A percentile compares a stretch with the other conserved stretches of the same genome.
Conservation (phyloP, 2,329 filamentous ascomycete species). For the Lachnellula arida region DNA sequence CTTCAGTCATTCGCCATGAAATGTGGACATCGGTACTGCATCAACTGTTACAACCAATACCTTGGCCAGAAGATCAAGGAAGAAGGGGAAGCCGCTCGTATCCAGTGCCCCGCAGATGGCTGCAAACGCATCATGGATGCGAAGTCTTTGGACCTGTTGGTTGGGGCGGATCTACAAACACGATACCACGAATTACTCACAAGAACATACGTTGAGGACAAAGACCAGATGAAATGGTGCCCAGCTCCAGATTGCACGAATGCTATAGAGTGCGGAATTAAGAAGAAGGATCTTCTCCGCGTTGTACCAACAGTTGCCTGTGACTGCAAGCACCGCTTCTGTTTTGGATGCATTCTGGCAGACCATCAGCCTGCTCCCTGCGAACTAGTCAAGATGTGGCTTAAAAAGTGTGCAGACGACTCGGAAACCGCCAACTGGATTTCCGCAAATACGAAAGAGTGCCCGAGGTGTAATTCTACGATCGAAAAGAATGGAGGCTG, state of each 20-base stretch:
- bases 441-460: slow-evolving; percentile 97
- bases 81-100: slow-evolving; percentile 90
- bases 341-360: slow-evolving; percentile 84
- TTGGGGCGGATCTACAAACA: slow-evolving; percentile 49
- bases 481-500: slow-evolving; percentile 99
- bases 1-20: slow-evolving; percentile 88
- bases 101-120: slow-evolving; percentile 84
- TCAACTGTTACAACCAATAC: slow-evolving; percentile 89
- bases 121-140: slow-evolving; percentile 91
- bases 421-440: slow-evolving; percentile 99
- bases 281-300: slow-evolving; percentile 77
- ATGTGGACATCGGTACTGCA: slow-evolving; percentile 90
- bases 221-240: slow-evolving; percentile 94
- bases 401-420: slow-evolving; percentile 98
- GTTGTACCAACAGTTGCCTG: slow-evolving; percentile 90
- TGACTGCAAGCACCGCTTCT: slow-evolving; percentile 80
- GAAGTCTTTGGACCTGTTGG: slow-evolving; percentile 75
- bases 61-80: slow-evolving; percentile 88
- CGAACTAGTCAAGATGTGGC: slow-evolving; percentile 84
- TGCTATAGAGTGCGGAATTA: slow-evolving; percentile 82
- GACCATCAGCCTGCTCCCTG: slow-evolving; percentile 96
- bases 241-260: slow-evolving; percentile 96
- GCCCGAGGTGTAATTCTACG: slow-evolving; percentile 90
- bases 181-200: slow-evolving; percentile 84
- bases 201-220: slow-evolving; percentile 94